These are phyloP conservation scores for Mycena metata DNA, from an alignment of 768 basidiomycete genomes.

Conservation along the genomic window DNA sequence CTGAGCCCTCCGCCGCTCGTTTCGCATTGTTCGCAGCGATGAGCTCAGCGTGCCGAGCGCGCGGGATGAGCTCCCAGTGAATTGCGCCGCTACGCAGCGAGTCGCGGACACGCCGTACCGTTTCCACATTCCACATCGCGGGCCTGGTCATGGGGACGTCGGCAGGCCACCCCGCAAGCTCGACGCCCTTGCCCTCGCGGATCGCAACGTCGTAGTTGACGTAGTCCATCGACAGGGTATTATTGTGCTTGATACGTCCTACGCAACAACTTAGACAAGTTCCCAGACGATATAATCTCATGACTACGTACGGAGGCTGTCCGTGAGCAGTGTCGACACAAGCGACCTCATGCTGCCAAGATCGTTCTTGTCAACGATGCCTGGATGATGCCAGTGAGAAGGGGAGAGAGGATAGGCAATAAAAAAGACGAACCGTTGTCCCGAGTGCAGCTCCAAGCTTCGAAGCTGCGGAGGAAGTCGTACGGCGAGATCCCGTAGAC, in stretches of 20 bases:
- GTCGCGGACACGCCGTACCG: background rate
- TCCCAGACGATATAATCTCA: too few relatives aligned
- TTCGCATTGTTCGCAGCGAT: background rate
- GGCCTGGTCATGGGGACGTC: background rate
- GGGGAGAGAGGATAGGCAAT: too few relatives aligned
- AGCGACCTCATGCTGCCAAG: too few relatives aligned
- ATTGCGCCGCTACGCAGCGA: background rate
- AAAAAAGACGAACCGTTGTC: background rate
- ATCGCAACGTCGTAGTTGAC: background rate
- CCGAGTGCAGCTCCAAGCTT: background rate
- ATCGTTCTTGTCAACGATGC: too few relatives aligned
- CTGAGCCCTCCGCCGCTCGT: background rate
- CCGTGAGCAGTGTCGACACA: too few relatives aligned
- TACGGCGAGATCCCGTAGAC: background rate
- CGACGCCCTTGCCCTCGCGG: background rate
- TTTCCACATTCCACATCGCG: background rate
- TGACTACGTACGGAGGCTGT: too few relatives aligned
- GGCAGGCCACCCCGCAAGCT: background rate
- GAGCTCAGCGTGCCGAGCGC: background rate
- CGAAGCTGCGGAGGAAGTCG: background rate
- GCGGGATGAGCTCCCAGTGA: background rate
- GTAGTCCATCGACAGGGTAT: background rate
- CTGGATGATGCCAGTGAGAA: too few relatives aligned
- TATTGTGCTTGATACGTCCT: background rate
- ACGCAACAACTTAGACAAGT: background rate